phyloP scores from a whole-genome alignment of 2,329 filamentous ascomycete species.

The Xylaria hypoxylon region DNA sequence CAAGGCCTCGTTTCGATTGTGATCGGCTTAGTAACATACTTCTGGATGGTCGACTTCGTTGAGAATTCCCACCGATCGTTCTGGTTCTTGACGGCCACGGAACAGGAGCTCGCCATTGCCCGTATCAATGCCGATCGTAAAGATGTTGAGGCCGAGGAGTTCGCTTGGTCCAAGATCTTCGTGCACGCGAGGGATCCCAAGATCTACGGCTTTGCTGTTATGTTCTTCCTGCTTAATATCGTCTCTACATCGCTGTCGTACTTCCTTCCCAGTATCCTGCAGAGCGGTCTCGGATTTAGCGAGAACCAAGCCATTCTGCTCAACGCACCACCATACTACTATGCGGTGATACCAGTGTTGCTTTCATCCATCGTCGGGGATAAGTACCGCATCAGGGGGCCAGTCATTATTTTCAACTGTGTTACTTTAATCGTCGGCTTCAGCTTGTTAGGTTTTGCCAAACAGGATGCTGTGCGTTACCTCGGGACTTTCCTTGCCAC shows the following conservation, averaged over 20 bases:
- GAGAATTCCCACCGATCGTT: slow-evolving; percentile 69
- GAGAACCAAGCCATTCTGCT: slow-evolving; percentile 68
- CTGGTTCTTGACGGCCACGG: slow-evolving; percentile 66
- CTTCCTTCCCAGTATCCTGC: slow-evolving; percentile 72
- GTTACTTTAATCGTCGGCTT: slow-evolving; percentile 72
- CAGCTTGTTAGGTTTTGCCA: slow-evolving; percentile 71
- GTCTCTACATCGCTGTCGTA: slow-evolving; percentile 74
- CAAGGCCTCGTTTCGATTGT: slow-evolving; percentile 71
- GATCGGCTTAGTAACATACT: slow-evolving; percentile 71
- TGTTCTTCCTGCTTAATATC: slow-evolving; percentile 76
- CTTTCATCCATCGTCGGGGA: slow-evolving; percentile 73
- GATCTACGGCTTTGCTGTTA: slow-evolving; percentile 71
- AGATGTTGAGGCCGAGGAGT: slow-evolving; percentile 68
- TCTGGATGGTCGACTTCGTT: slow-evolving; percentile 78
- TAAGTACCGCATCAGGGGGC: slow-evolving; percentile 68
- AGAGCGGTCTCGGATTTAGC: slow-evolving; percentile 66
- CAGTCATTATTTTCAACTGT: slow-evolving; percentile 74
- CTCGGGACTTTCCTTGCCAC: slow-evolving; percentile 74
- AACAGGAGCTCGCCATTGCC: slow-evolving; percentile 66
- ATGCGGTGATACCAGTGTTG: slow-evolving; percentile 72
- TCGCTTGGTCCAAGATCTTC: slow-evolving; percentile 66
- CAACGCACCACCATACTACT: slow-evolving; percentile 76
- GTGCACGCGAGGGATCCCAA: slow-evolving; percentile 69
- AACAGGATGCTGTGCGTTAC: slow-evolving; percentile 70
- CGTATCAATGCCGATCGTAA: slow-evolving; percentile 71